These are phyloP conservation scores for Saksenaea vasiformis DNA, from an alignment of 371 early-diverging fungal genomes.

Conservation along the genomic window DNA sequence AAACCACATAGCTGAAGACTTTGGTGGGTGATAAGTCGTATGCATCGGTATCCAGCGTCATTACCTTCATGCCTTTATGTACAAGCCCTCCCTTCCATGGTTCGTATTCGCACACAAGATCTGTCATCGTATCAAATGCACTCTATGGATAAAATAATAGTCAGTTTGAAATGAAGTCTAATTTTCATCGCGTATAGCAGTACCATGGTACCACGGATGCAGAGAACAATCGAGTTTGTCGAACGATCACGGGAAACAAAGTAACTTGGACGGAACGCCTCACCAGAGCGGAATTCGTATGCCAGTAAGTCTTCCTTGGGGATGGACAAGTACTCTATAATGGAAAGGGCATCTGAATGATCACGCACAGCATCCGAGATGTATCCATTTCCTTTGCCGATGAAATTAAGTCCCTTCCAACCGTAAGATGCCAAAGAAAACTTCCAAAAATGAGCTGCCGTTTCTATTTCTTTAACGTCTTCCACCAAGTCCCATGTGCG, in stretches of 20 bases:
- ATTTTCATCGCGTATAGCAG: not conserved
- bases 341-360: conserved; percentile 72
- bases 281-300: conserved; percentile 71
- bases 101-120: conserved; percentile 84
- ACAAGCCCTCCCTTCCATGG: conserved; percentile 87
- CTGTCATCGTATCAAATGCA: conserved; percentile 81
- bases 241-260: conserved; percentile 75
- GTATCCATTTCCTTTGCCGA: conserved; percentile 75
- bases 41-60: not conserved
- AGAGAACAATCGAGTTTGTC: conserved; percentile 72
- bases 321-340: conserved; percentile 69
- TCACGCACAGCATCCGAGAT: conserved; percentile 68
- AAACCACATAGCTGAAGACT: conserved; percentile 78
- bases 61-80: conserved; percentile 77
- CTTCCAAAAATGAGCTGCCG: conserved; percentile 62
- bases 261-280: conserved; percentile 81
- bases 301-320: conserved; percentile 73
- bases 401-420: conserved; percentile 81
- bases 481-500: conserved; percentile 44
- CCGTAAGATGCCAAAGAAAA: conserved; percentile 76
- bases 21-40: not conserved
- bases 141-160: conserved; percentile 56
- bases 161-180: not conserved
- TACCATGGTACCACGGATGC: conserved; percentile 86
- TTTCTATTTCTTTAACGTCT: conserved; percentile 57